Conservation (phyloP, 176 grass and related monocot species). For the Aechmea fasciata region DNA sequence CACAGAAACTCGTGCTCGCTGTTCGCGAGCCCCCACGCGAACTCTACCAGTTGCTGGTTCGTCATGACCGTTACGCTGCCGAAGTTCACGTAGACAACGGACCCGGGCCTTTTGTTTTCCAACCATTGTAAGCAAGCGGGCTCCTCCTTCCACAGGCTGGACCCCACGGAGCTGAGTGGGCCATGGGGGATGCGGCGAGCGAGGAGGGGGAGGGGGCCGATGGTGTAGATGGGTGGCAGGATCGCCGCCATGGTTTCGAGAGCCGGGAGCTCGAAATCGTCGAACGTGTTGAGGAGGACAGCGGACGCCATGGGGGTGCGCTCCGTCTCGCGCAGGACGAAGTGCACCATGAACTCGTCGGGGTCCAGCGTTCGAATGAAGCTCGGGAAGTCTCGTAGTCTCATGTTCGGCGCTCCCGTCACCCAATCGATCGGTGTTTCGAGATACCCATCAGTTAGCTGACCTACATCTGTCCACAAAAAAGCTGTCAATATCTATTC, state of each 20-base stretch:
- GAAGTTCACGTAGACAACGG: slow-evolving; percentile 81
- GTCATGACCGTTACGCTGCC: slow-evolving; percentile 64
- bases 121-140: slow-evolving; percentile 46
- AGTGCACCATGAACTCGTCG: slow-evolving; percentile 48
- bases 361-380: slow-evolving; percentile 56
- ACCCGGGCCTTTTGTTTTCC: slow-evolving; percentile 23
- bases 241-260: slow-evolving; percentile 30
- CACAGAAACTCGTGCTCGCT: slow-evolving; percentile 51
- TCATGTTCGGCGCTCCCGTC: slow-evolving; percentile 37
- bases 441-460: slow-evolving; percentile 66
- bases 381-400: slow-evolving; percentile 64
- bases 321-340: slow-evolving; percentile 22
- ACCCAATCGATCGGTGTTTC: slow-evolving; percentile 65
- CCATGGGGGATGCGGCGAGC: slow-evolving; percentile 19
- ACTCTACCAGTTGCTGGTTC: slow-evolving; percentile 31
- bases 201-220: slow-evolving; percentile 41
- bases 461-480: slow-evolving; percentile 27
- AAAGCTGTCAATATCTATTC: not conserved
- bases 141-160: slow-evolving; percentile 66
- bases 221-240: slow-evolving; percentile 38
- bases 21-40: slow-evolving; percentile 60
- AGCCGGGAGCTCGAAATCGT: slow-evolving; percentile 41
- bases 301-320: slow-evolving; percentile 34
- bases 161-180: slow-evolving; percentile 21
- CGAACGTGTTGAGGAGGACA: slow-evolving; percentile 62